phyloP scores from a whole-genome alignment of 306 rosid species.

The Quercus rubra region DNA sequence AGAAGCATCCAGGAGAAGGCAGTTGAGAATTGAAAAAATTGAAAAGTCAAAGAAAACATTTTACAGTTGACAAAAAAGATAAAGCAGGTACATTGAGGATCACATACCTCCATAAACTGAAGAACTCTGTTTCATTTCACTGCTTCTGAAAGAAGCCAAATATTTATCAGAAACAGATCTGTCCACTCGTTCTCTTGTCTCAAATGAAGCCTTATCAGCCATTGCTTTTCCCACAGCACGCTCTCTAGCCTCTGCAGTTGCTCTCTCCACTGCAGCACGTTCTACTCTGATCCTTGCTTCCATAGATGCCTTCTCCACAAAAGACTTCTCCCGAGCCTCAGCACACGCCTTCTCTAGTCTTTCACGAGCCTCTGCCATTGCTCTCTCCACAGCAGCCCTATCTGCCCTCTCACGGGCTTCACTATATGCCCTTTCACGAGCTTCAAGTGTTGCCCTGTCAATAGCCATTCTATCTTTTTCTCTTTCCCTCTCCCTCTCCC shows the following conservation, averaged over 20 bases:
- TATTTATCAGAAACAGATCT: slow-evolving; percentile 90
- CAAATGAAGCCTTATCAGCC: slow-evolving; percentile 67
- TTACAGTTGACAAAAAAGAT: slow-evolving; percentile 9
- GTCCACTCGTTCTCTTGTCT: slow-evolving; percentile 62
- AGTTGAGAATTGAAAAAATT: slow-evolving; percentile 7
- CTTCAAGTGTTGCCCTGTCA: slow-evolving; percentile 69
- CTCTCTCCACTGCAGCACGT: slow-evolving; percentile 90
- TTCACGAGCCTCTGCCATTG: slow-evolving; percentile 84
- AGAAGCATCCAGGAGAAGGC: slow-evolving; percentile 21
- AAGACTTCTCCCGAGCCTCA: slow-evolving; percentile 85
- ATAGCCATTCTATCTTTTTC: slow-evolving; percentile 89
- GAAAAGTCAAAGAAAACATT: not conserved
- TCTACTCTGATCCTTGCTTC: slow-evolving; percentile 87
- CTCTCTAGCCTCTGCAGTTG: slow-evolving; percentile 90
- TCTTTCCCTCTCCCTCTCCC: slow-evolving; percentile 94
- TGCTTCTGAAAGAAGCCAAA: slow-evolving; percentile 47
- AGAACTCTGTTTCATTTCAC: slow-evolving; percentile 52
- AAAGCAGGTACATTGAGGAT: slow-evolving; percentile 1
- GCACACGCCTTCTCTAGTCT: slow-evolving; percentile 94
- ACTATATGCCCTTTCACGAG: slow-evolving; percentile 54
- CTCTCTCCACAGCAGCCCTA: slow-evolving; percentile 83
- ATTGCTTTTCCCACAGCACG: slow-evolving; percentile 77
- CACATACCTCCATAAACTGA: slow-evolving; percentile 61
- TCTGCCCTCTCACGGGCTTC: slow-evolving; percentile 78
- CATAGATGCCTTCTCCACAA: slow-evolving; percentile 58